phyloP scores from a whole-genome alignment of 768 basidiomycete genomes.

The Psilocybe tampanensis region DNA sequence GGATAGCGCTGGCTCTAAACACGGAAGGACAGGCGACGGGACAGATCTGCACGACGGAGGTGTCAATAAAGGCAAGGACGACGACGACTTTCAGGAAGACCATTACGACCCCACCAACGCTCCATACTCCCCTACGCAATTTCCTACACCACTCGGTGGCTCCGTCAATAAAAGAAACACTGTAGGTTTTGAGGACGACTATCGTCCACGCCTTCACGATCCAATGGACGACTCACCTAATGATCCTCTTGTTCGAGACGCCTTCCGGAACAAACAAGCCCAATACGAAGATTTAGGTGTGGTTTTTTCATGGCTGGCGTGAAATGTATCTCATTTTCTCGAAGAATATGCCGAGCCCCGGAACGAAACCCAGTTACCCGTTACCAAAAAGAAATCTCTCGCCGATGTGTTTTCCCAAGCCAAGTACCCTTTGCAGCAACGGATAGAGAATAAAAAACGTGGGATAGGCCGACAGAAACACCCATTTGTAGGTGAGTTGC shows the following conservation, averaged over 20 bases:
- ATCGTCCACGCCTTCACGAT: conserved; percentile 7
- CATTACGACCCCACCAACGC: conserved; percentile 16
- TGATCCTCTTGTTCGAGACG: conserved; percentile 48
- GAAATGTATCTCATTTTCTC: not conserved
- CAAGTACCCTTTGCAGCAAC: conserved; percentile 70
- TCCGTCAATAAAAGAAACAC: conserved; percentile 1
- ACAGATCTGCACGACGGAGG: not conserved
- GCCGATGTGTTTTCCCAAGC: conserved; percentile 45
- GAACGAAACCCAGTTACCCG: conserved; percentile 19
- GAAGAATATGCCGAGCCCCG: conserved; percentile 69
- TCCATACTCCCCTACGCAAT: conserved; percentile 1
- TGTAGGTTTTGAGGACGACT: conserved; percentile 17
- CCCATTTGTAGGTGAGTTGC: conserved; percentile 70
- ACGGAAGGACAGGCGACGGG: not conserved
- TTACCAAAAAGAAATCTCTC: conserved; percentile 46
- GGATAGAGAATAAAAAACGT: conserved; percentile 86
- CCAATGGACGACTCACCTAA: conserved; percentile 32
- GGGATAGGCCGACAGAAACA: conserved; percentile 83
- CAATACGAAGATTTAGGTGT: conserved; percentile 60
- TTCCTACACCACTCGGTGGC: not conserved
- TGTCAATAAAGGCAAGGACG: conserved; percentile 5
- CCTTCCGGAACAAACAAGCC: conserved; percentile 40
- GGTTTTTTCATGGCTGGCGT: conserved; percentile 6
- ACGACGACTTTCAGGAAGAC: conserved; percentile 3
- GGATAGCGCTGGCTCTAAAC: not conserved